Base-by-base conservation (phyloP, 2,329 filamentous ascomycete species). In the Venturia oleaginea region DNA sequence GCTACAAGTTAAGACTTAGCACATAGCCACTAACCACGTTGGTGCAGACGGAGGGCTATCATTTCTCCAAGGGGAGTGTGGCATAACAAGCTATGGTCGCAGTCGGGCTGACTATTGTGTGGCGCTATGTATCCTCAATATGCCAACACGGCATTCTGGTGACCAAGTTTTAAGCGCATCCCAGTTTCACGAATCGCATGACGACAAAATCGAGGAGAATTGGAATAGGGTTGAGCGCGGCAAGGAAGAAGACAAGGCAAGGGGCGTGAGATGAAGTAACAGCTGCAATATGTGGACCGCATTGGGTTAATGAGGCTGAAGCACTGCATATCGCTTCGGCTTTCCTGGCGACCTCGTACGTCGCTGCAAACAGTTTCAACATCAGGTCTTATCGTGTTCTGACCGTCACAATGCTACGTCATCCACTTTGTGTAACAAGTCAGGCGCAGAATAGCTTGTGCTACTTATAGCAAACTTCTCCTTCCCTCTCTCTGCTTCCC, bases 391-490 rank as follows among this genome's bases (percentile, higher is more conserved):
- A 34, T 57, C 51, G 51, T 57, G 27, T 34, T 57, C 6, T 57
- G 30, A 19, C 30, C 22, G 10, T 32, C 51, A 13, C 30, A 22
- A 37, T 40, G 17, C 51, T 57, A 57, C 51, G 51, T 57, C 51
- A 57, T 34, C n/a, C 7, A 3, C 19, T 27, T 51, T 51, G 46
- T 51, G 46, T 27, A 27, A 51, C 46, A 57, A 37, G 51, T 34
- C 51, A 57, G 51, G 27, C 51, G 51, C 30, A 30, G 6, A 57
- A 32, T 34, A 15, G 2, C 10, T 13, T 57, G n/a, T n/a, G n/a
- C n/a, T n/a, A 34, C 51, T 57, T 57, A 57, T 57, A 57, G 51
- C 30, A 57, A 57, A 34, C 51, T 57, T 19, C 24, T 57, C 51
- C 51, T 57, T 57, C 51, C 51, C 24, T n/a, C 17, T 17, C 15